These are phyloP conservation scores for Rhododendron simsii DNA, from an alignment of 148 eudicot genomes.

Conservation along the genomic window DNA sequence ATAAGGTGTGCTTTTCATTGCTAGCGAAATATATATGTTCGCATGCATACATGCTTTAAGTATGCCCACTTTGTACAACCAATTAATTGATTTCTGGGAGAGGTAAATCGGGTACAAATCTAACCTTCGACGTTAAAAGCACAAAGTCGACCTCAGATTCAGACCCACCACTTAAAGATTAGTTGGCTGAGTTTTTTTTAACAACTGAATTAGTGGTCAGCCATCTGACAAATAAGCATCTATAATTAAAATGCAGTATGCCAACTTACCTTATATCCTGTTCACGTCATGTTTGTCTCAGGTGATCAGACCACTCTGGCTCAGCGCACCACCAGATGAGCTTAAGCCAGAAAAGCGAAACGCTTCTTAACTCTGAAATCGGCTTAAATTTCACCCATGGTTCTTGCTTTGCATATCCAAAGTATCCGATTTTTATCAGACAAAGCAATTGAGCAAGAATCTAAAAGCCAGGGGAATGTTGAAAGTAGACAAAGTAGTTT, in stretches of 20 bases:
- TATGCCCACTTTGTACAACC: not conserved
- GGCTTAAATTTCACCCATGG: not conserved
- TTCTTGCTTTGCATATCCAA: not conserved
- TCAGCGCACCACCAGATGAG: not conserved
- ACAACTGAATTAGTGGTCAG: not conserved
- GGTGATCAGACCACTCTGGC: not conserved
- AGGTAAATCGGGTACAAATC: not conserved
- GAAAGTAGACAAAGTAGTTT: not conserved
- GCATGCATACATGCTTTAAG: not conserved
- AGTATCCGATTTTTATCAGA: not conserved
- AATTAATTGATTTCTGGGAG: not conserved
- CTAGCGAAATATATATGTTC: too few relatives aligned
- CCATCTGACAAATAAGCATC: not conserved
- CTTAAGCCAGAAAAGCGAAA: not conserved
- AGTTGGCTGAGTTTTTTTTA: not conserved
- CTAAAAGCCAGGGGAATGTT: not conserved
- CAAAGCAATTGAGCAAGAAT: not conserved
- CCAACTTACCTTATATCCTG: not conserved
- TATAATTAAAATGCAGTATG: not conserved
- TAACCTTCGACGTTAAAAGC: not conserved
- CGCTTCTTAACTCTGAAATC: not conserved
- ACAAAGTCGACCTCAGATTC: not conserved
- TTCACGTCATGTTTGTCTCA: not conserved
- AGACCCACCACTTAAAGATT: not conserved
- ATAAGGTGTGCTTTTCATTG: not conserved